A percentile compares a stretch with the other conserved stretches of the same genome.
These are phyloP conservation scores for Gamsiella multidivaricata DNA, from an alignment of 192 early-diverging fungal species.

Conservation along the genomic window DNA sequence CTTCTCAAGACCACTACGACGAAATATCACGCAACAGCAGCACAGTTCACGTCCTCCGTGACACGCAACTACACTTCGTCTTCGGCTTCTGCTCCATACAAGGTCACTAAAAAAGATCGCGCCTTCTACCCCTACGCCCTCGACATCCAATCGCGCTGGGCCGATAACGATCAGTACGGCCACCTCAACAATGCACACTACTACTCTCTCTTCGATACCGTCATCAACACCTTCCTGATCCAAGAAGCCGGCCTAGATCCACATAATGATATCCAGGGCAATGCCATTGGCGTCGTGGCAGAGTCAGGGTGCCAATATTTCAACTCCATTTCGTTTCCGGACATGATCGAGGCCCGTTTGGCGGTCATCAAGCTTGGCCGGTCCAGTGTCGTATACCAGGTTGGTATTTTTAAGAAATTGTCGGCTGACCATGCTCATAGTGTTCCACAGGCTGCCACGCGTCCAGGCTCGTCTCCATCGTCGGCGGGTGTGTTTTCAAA, in stretches of 20 bases:
- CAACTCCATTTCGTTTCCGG: slow-evolving; percentile 60
- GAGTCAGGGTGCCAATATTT: slow-evolving; percentile 55
- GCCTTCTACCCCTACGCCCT: slow-evolving; percentile 50
- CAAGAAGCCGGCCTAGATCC: slow-evolving; percentile 57
- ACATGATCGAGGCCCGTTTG: slow-evolving; percentile 60
- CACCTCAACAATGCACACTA: slow-evolving; percentile 72
- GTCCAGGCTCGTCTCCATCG: background rate
- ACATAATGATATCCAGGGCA: slow-evolving; percentile 13
- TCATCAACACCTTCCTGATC: slow-evolving; percentile 67
- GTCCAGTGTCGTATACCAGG: slow-evolving; percentile 61
- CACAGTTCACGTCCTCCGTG: background rate
- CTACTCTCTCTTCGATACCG: slow-evolving; percentile 67
- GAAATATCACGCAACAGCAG: background rate
- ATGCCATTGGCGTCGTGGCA: slow-evolving; percentile 61
- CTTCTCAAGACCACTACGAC: slow-evolving; percentile 1
- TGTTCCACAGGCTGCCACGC: background rate
- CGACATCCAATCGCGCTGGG: slow-evolving; percentile 60
- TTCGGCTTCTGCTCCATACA: background rate
- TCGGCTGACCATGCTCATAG: background rate
- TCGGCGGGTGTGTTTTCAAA: slow-evolving; percentile 30
- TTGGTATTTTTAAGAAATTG: slow-evolving; percentile 64
- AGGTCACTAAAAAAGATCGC: slow-evolving; percentile 40
- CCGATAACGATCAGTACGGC: slow-evolving; percentile 71
- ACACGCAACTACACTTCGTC: slow-evolving; percentile 19
- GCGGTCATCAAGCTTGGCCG: slow-evolving; percentile 60